phyloP scores from a whole-genome alignment of 1,139 yeast species.

The Zhuliangozyma blackwelliae region DNA sequence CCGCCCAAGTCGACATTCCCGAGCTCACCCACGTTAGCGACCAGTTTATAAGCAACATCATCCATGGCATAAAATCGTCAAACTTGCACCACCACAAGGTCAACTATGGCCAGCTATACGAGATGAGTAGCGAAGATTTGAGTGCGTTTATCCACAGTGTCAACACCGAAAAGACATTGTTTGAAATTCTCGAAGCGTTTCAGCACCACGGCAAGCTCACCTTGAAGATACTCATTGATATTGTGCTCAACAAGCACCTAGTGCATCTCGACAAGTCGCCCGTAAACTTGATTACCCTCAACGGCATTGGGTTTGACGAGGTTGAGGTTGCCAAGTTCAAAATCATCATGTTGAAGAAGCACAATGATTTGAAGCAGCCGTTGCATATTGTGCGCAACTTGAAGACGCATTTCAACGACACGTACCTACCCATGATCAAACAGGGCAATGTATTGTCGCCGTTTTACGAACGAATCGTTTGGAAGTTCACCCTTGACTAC shows the following conservation, averaged over 20 bases:
- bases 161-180: slow-evolving; percentile 19
- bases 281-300: slow-evolving; percentile 2
- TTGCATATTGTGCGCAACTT: slow-evolving; percentile 28
- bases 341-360: slow-evolving; percentile 33
- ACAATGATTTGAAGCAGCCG: slow-evolving; percentile 30
- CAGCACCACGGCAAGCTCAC: slow-evolving; percentile 24
- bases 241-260: slow-evolving; percentile 27
- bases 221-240: slow-evolving; percentile 21
- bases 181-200: slow-evolving; percentile 25
- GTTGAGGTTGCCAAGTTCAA: slow-evolving; percentile 17
- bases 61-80: slow-evolving; percentile 18
- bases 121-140: slow-evolving; percentile 18
- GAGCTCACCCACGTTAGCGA: slow-evolving; percentile 8
- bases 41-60: slow-evolving; percentile 16
- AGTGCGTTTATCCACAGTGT: slow-evolving; percentile 19
- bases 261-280: slow-evolving; percentile 21
- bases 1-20: slow-evolving; percentile 1
- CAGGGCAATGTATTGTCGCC: slow-evolving; percentile 20
- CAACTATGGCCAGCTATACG: slow-evolving; percentile 9
- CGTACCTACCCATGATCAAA: slow-evolving; percentile 26
- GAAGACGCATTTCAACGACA: slow-evolving; percentile 21
- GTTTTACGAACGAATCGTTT: slow-evolving; percentile 39
- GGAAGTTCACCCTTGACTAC: slow-evolving; percentile 41
- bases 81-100: slow-evolving; percentile 9
- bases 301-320: slow-evolving; percentile 1